A percentile compares a stretch with the other conserved stretches of the same genome.
phyloP scores from a whole-genome alignment of 1,284 basidiomycete genomes.

The Albatrellus sp. region DNA sequence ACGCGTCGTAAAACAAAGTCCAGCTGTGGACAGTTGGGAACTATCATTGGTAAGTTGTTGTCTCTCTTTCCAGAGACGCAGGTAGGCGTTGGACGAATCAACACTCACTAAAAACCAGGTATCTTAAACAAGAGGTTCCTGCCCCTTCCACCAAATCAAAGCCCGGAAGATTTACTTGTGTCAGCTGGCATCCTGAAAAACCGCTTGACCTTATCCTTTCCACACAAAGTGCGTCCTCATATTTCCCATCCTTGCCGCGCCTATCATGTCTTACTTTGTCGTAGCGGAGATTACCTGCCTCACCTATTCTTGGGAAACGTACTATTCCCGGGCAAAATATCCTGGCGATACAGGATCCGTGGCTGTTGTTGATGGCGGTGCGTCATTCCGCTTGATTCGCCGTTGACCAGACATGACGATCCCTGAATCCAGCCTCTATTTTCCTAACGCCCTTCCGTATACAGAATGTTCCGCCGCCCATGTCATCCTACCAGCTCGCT shows the following conservation, averaged over 20 bases:
- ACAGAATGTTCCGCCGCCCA: constrained; percentile 92
- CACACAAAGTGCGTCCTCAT: constrained; percentile 39
- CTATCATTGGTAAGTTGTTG: constrained; percentile 71
- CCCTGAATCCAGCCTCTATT: constrained; percentile 38
- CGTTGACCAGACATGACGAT: neutral
- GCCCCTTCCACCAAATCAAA: constrained; percentile 22
- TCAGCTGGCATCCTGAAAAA: constrained; percentile 84
- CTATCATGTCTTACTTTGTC: too few species aligned
- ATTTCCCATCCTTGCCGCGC: too few species aligned
- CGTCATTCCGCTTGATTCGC: constrained; percentile 17
- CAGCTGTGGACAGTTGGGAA: constrained; percentile 95
- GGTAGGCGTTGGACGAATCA: neutral
- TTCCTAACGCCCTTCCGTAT: constrained; percentile 87
- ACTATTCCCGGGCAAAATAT: constrained; percentile 43
- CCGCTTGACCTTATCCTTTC: constrained; percentile 60
- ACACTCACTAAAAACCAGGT: constrained; percentile 32
- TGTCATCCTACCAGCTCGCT: constrained; percentile 67
- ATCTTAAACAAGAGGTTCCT: constrained; percentile 80
- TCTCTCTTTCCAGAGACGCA: neutral
- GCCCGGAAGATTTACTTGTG: constrained; percentile 46
- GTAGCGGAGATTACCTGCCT: constrained; percentile 48
- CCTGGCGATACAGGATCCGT: constrained; percentile 78
- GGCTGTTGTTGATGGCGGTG: constrained; percentile 86
- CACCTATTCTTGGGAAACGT: constrained; percentile 71
- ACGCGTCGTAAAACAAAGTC: constrained; percentile 26